These are phyloP conservation scores for Paxillus involutus DNA, from an alignment of 768 basidiomycete species.

Conservation along the genomic window DNA sequence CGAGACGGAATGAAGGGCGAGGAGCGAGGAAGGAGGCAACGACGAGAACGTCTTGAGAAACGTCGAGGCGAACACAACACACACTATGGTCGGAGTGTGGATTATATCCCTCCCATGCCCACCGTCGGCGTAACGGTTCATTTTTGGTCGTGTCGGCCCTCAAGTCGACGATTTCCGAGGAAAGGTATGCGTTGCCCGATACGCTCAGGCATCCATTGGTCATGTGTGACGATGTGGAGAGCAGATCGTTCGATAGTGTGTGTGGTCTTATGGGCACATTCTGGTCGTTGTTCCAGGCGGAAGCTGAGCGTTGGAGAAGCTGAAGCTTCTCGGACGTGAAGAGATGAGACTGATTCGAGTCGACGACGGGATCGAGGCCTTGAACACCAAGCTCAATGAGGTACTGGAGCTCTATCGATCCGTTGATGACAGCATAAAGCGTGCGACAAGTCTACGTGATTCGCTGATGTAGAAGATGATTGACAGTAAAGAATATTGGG, in stretches of 20 bases:
- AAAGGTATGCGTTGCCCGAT: neutral
- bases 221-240: neutral
- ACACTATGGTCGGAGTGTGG: neutral
- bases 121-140: neutral
- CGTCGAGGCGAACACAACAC: neutral
- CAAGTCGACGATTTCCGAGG: neutral
- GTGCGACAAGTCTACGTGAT: neutral
- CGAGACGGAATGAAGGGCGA: neutral
- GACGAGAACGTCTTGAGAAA: neutral
- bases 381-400: conserved; percentile 1
- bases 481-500: neutral
- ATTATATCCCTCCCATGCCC: neutral
- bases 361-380: neutral
- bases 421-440: neutral
- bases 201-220: neutral
- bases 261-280: neutral
- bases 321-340: neutral
- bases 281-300: conserved; percentile 1
- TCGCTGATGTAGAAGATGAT: neutral
- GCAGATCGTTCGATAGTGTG: neutral
- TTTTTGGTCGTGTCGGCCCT: neutral
- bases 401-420: conserved; percentile 3
- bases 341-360: neutral
- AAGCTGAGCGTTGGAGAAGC: neutral
- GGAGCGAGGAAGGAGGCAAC: neutral